Base-by-base conservation (phyloP, 257 asterid species). In the Petunia axillaris region DNA sequence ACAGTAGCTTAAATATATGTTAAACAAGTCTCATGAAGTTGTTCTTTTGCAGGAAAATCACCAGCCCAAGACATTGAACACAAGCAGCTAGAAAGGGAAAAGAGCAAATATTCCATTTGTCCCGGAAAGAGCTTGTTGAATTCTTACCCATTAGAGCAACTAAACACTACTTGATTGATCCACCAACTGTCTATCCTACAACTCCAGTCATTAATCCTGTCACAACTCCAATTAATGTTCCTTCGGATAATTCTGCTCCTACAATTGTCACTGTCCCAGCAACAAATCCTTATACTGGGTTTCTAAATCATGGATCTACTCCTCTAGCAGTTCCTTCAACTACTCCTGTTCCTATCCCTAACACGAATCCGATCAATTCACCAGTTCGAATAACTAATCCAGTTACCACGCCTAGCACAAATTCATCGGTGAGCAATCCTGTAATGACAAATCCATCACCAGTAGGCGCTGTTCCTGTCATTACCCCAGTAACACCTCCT, bases 121-220 rank as follows among this genome's bases (percentile, higher is more conserved):
- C 84, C 41, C 73, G 84, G 10, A 87, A 89, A 85, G 76, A 46
- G 35, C 40, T 90, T 62, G 53, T 83, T 50, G 80, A 46, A 35
- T 52, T 68, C 58, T 81, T 83, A n/a, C 79, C 77, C 75, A 14
- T 36, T 37, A 63, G 64, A 66, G 78, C 92, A 38, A 55, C 79
- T 40, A 83, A 82, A 63, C 92, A 85, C 73, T 90, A 88, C 63
- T 77, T 59, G 63, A 77, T 83, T 13, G 80, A 82, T 80, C 89
- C 89, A 37, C 84, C 89, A 13, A 79, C 85, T 5, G 77, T 82
- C 39, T 67, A 60, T 71, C 97, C 94, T n/a, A 55, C 90, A 35
- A 80, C 88, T 13, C 93, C 97, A 10, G 84, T 89, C 5, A 87
- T 91, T 1, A 93, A 91, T 81, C 97, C 94, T 11, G 91, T 89